These are phyloP conservation scores for Populus euphratica DNA, from an alignment of 345 rosid species.

Conservation along the genomic window DNA sequence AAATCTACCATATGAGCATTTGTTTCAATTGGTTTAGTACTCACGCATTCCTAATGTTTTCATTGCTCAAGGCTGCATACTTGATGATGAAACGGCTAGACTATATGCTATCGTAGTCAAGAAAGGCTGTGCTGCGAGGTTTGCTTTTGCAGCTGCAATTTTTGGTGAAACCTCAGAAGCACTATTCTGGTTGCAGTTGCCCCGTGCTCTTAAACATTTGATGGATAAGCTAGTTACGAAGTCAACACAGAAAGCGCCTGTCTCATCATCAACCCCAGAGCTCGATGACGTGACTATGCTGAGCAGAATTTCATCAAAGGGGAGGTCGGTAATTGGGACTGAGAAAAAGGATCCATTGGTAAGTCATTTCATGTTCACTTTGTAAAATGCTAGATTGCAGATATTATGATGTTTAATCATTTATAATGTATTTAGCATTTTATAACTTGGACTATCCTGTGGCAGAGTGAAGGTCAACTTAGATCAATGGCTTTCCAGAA, in stretches of 20 bases:
- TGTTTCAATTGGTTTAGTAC: conserved; percentile 7
- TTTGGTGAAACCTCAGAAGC: conserved; percentile 91
- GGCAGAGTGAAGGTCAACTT: conserved; percentile 64
- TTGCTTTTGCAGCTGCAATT: conserved; percentile 95
- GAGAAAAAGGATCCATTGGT: conserved; percentile 51
- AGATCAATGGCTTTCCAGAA: conserved; percentile 80
- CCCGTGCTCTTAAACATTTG: conserved; percentile 76
- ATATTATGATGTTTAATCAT: background rate
- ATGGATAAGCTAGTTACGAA: conserved; percentile 55
- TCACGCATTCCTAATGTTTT: conserved; percentile 19
- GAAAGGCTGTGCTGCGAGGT: conserved; percentile 78
- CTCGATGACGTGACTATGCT: conserved; percentile 46
- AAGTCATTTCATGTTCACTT: conserved; percentile 24
- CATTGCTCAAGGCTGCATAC: conserved; percentile 61
- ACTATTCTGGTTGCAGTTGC: conserved; percentile 93
- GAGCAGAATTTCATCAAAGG: conserved; percentile 58
- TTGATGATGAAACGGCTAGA: conserved; percentile 85
- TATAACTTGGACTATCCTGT: conserved; percentile 19
- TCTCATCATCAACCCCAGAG: conserved; percentile 31
- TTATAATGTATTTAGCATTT: background rate
- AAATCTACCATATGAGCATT: conserved; percentile 9
- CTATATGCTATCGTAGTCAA: conserved; percentile 74
- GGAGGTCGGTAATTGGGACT: conserved; percentile 39
- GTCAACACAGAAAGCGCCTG: conserved; percentile 45
- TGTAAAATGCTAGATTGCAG: background rate